Evolutionary conservation across 2,329 filamentous ascomycete genomes (phyloP), one percentile per base, ranked within the genome.

Genomic region (Tolypocladium guangdongense): DNA sequence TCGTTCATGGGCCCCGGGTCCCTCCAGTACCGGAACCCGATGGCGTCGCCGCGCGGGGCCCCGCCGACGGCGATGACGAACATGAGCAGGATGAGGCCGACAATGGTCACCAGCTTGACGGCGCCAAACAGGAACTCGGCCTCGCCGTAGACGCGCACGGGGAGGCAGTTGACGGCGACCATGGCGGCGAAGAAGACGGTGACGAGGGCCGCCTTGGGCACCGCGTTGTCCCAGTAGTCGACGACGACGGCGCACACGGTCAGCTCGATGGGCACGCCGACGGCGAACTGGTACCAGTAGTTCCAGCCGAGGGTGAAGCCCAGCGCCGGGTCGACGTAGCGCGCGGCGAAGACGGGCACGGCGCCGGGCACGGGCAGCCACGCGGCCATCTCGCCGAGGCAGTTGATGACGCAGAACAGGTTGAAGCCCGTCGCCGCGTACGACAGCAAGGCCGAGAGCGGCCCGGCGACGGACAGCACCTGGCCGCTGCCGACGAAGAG

Each of bases 361-460:
- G 75, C 75, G n/a, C 77, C 76, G 32, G 79, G 71, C 57, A 83
- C 66, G 4, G 82, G 79, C 51, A 86, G 74, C 71, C 81, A 84
- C 35, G 82, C 76, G 24, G 81, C 79, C 71, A 85, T 79, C 66
- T 82, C 78, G 22, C 74, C 75, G 52, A 84, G 76, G 61, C 68
- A 67, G 56, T 69, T 67, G 54, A 77, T 74, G 33, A 77, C 74
- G 50, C 71, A 74, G 60, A 69, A 76, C n/a, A 78, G 65, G 49
- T 75, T 73, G 56, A 74, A 68, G 1, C 74, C 74, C 3, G 72
- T 75, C 53, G 73, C 63, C 27, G 69, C 56, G 54, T 74, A 74
- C 8, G 68, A 71, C 6, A 74, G 62, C 50, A 74, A 68, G 2
- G 70, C 68, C 6, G 70, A 71, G 3, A 74, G 57, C 16, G 72